Evolutionary conservation across 352 stramenopile species (phyloP), one percentile per base, ranked within the genome.

Genomic region (Phytopythium delawarense): DNA sequence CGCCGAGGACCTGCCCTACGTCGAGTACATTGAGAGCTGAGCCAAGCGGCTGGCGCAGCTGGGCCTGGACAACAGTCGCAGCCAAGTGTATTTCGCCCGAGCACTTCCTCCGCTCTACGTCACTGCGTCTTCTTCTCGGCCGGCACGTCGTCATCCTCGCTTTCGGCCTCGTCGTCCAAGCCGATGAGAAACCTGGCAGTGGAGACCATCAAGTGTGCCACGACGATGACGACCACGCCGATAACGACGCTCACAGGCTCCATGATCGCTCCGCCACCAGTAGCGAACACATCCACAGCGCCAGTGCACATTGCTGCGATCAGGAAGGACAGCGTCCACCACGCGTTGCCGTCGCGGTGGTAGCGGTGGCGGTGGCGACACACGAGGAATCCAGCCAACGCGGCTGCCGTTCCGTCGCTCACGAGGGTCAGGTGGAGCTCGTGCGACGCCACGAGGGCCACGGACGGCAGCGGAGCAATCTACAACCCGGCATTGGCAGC

Each of bases 21-120:
- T 91, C 69, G 83, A 89, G 69, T 89, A 91, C 65, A 76, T 74
- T 4, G 83, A 90, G 59, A 80, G 71, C 28, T 91, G 57, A 72
- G 0, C 39, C n/a, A 12, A 28, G 40, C 11, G 40, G 12, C 7
- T 45, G 21, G 23, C 46, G 12, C 23, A 5, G 23, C 34, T 23
- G 2, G 16, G 16, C 4, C 49, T 1, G 8, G 4, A 2, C 7
- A 25, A 2, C 25, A 20, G 35, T 20, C 16, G 20, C 30, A 13
- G 2, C 11, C 51, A 32, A 57, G 12, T 42, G 20, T 32, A 57
- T 45, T 42, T 13, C 51, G 20, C 12, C 32, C 0, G 15, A 20
- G 34, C 21, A 20, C n/a, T 30, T 58, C 8, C 6, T 30, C 39
- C 15, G 7, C 42, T 7, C 42, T 7, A 3, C 42, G 13, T 54